Conservation (phyloP, 179 eudicot species). For the Spinacia oleracea region DNA sequence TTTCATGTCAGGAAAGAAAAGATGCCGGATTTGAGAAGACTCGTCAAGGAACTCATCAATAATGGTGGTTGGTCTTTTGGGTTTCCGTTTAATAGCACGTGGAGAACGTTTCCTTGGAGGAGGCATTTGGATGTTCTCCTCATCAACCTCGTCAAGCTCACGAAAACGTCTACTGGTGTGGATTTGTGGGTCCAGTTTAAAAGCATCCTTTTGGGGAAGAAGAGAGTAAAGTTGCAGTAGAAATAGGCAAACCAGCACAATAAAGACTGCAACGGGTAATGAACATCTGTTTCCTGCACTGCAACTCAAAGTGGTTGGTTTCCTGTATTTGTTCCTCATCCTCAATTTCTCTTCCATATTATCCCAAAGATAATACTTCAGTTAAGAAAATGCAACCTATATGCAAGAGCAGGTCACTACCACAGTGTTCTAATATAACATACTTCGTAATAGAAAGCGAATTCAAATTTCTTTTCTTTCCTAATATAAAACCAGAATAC, state of each 20-base stretch:
- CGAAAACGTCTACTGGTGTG: conserved; percentile 35
- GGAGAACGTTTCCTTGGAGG: conserved; percentile 93
- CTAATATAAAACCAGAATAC: background rate
- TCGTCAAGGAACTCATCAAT: conserved; percentile 95
- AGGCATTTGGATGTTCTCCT: conserved; percentile 78
- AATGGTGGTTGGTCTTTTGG: conserved; percentile 56
- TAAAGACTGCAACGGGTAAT: conserved; percentile 48
- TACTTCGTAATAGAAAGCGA: conserved; percentile 2
- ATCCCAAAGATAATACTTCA: conserved; percentile 60
- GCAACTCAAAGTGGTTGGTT: conserved; percentile 82
- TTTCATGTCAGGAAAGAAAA: conserved; percentile 72
- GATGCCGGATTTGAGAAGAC: conserved; percentile 70
- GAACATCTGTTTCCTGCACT: conserved; percentile 83
- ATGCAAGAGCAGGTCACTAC: conserved; percentile 48
- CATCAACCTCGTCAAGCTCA: conserved; percentile 75
- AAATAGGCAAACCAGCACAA: conserved; percentile 61
- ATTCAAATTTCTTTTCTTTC: background rate
- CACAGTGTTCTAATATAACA: conserved; percentile 26
- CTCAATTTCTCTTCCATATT: conserved; percentile 57
- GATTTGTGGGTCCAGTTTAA: conserved; percentile 31
- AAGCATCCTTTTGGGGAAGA: conserved; percentile 39
- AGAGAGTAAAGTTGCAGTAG: conserved; percentile 63
- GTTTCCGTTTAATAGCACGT: conserved; percentile 83
- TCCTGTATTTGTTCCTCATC: conserved; percentile 88
- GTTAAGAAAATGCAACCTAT: conserved; percentile 64